Evolutionary conservation across 257 asterid species (phyloP), one percentile per base, ranked within the genome.

Genomic region (Mitragyna speciosa): DNA sequence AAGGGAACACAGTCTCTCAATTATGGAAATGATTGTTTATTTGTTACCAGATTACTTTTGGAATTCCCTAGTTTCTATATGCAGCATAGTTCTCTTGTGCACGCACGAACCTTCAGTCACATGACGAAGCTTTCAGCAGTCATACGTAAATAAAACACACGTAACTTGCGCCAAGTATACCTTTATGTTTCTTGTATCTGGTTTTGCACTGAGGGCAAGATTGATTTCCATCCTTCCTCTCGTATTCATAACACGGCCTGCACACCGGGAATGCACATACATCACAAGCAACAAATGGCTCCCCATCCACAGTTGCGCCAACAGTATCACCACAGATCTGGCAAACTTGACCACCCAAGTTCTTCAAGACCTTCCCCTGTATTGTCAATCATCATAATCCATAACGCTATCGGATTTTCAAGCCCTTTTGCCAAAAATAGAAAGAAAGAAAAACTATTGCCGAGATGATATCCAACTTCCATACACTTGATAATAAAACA

Each of bases 181-280:
- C 99, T 92, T 90, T 94, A 84, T 92, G 98, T 73, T 96, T 89
- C 90, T 89, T 92, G 89, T 96, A 92, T 91, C 96, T 90, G 82
- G 97, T 94, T 84, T 96, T 94, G 97, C 99, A 96, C 88, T 94
- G 98, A 51, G 98, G 99, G 81, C 99, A 96, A 85, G 95, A 92
- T 78, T 94, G 95, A 81, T 92, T 92, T 51, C 97, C 99, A 45
- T 96, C 99, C 90, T 94, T 96, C 76, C 98, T 94, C 90, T 96
- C 99, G 65, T 94, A 96, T 79, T 96, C 99, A 82, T 96, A 96
- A 85, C 99, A 96, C 36, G 99, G 95, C 82, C 98, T 88, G 89
- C 99, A 96, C 54, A 94, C 98, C 0, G 99, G 99, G 86, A 90
- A 94, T 67, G 98, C 88, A 76, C 99, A 96, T 85, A 92, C 93